Percentiles rank a stretch among this genome's conserved stretches.
Conservation (phyloP, 495 filamentous ascomycete species). For the Penicillium desertorum region DNA sequence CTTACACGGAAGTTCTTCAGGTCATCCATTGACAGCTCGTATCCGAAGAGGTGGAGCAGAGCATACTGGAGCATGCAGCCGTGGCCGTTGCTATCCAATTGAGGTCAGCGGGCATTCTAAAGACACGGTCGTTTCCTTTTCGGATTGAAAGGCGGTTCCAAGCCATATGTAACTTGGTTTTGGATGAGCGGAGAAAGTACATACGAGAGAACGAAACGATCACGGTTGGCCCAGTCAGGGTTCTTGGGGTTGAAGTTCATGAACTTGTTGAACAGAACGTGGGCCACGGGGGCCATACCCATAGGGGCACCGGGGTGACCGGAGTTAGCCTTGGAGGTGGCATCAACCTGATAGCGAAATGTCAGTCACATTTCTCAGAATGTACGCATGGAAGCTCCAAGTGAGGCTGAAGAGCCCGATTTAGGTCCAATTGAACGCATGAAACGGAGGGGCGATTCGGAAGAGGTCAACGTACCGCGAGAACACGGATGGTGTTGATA, state of each 20-base stretch:
- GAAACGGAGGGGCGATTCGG: constrained; percentile 14
- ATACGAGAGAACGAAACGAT: constrained; percentile 99
- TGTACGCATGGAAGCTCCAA: not conserved
- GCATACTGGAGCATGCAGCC: constrained; percentile 99
- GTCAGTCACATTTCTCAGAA: constrained; percentile 23
- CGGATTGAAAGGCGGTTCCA: not conserved
- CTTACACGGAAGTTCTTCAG: constrained; percentile 93
- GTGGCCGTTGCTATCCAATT: constrained; percentile 79
- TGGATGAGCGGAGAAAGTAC: constrained; percentile 38
- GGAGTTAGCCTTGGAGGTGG: constrained; percentile 91
- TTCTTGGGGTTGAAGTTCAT: constrained; percentile 99
- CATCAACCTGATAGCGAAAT: constrained; percentile 74
- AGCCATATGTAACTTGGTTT: not conserved
- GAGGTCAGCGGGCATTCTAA: not conserved
- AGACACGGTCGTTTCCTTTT: not conserved
- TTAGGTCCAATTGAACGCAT: constrained; percentile 11
- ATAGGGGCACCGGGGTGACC: constrained; percentile 99
- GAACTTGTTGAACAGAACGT: constrained; percentile 98
- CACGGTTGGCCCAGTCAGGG: constrained; percentile 92
- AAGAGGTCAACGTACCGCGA: constrained; percentile 64
- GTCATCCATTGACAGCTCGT: constrained; percentile 80
- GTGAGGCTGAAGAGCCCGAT: not conserved
- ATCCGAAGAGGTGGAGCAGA: constrained; percentile 95
- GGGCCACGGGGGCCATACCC: constrained; percentile 96
- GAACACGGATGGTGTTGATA: constrained; percentile 95